A percentile compares a stretch with the other conserved stretches of the same genome.
phyloP scores from a whole-genome alignment of 2,329 filamentous ascomycete genomes.

The Diaporthe humulicola region DNA sequence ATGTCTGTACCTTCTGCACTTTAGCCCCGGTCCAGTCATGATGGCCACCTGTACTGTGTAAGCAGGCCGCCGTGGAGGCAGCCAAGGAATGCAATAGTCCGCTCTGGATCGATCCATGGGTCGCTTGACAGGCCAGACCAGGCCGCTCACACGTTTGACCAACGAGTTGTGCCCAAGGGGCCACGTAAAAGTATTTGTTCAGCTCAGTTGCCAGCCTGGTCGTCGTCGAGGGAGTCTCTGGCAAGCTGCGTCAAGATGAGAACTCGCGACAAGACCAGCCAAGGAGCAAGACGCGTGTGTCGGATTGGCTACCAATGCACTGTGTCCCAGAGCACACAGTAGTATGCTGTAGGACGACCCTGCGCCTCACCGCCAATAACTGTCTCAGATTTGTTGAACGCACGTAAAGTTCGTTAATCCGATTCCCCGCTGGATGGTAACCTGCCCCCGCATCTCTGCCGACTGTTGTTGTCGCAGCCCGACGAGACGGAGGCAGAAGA shows the following conservation, averaged over 20 bases:
- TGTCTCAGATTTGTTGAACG: slow-evolving; percentile 29
- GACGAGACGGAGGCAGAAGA: background rate
- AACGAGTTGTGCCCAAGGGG: background rate
- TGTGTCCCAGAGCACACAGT: background rate
- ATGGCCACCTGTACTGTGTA: slow-evolving; percentile 33
- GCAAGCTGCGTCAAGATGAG: background rate
- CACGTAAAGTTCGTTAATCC: background rate
- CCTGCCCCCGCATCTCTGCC: background rate
- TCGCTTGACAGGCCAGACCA: slow-evolving; percentile 17
- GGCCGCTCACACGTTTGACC: slow-evolving; percentile 15
- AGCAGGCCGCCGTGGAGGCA: slow-evolving; percentile 33
- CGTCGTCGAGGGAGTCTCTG: background rate
- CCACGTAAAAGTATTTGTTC: background rate
- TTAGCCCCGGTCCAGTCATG: background rate
- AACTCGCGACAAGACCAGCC: slow-evolving; percentile 11
- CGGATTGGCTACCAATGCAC: background rate
- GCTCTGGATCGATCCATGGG: slow-evolving; percentile 20
- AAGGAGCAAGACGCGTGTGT: slow-evolving; percentile 12
- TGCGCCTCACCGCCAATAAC: slow-evolving; percentile 3
- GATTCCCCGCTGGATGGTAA: background rate
- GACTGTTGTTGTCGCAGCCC: background rate
- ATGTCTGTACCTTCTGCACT: background rate
- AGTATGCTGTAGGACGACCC: background rate
- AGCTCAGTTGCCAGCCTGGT: background rate
- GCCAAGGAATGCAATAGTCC: slow-evolving; percentile 12